Conservation (phyloP, 129 eudicot genomes). For the Flaveria sonorensis region DNA sequence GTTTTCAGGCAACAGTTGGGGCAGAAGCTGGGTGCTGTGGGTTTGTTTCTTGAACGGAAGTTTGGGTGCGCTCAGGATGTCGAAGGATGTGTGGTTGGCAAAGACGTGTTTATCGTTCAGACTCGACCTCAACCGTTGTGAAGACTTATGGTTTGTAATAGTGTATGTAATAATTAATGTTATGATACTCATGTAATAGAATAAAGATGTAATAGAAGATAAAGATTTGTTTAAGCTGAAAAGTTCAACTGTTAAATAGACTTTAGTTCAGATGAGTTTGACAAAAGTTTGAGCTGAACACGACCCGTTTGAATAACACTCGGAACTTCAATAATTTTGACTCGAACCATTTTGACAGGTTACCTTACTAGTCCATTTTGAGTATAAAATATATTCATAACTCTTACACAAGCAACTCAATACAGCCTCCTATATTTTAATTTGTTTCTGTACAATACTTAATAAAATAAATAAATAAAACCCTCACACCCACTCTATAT, state of each 20-base stretch:
- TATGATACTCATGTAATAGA: slow-evolving; percentile 17
- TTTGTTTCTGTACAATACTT: slow-evolving; percentile 31
- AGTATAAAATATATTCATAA: not conserved
- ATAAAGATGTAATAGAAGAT: not conserved
- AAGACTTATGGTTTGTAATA: slow-evolving; percentile 11
- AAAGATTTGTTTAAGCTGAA: too few relatives aligned
- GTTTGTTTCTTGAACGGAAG: slow-evolving; percentile 74
- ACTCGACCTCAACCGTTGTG: slow-evolving; percentile 85
- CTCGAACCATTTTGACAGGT: not conserved
- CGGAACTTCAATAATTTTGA: too few relatives aligned
- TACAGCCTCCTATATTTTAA: slow-evolving; percentile 25
- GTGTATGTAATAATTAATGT: not conserved
- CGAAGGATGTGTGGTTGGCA: slow-evolving; percentile 92
- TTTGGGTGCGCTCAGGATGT: slow-evolving; percentile 85
- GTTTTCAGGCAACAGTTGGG: slow-evolving; percentile 74
- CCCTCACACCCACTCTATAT: slow-evolving; percentile 22
- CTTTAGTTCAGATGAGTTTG: too few relatives aligned
- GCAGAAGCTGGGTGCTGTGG: slow-evolving; percentile 77
- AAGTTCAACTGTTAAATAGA: too few relatives aligned
- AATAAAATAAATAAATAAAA: slow-evolving; percentile 18
- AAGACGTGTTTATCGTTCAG: slow-evolving; percentile 73
- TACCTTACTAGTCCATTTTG: not conserved
- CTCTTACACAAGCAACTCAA: not conserved
- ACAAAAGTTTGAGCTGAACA: too few relatives aligned
- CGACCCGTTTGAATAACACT: too few relatives aligned